phyloP scores from a whole-genome alignment of 169 alveolate genomes.

The Eimeria necatrix region DNA sequence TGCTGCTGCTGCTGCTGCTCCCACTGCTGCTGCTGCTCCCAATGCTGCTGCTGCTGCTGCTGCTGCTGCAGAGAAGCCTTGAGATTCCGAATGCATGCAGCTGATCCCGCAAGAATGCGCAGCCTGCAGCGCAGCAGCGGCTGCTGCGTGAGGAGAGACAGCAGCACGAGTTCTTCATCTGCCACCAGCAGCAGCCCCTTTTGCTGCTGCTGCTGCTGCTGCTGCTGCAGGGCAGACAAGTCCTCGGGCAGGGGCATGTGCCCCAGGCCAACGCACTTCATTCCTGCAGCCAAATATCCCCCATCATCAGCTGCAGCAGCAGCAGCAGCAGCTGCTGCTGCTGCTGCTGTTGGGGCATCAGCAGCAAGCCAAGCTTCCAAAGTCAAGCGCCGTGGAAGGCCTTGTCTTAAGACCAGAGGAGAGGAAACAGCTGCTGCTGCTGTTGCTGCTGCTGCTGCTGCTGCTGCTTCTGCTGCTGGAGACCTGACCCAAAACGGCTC shows the following conservation, averaged over 20 bases:
- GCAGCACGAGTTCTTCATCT: conserved; percentile 37
- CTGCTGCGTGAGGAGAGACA: conserved; percentile 38
- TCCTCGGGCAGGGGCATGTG: conserved; percentile 34
- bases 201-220: conserved; percentile 60
- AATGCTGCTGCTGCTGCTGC: conserved; percentile 40
- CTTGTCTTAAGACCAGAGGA: neutral
- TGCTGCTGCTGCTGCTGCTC: conserved; percentile 35
- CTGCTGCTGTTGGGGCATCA: neutral
- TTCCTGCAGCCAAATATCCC: neutral
- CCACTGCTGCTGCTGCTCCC: neutral
- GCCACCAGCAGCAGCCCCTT: neutral
- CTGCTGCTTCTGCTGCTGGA: conserved; percentile 14
- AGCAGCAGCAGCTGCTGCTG: neutral
- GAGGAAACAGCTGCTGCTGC: neutral
- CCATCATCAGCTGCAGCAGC: neutral
- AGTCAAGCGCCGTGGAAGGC: conserved; percentile 1
- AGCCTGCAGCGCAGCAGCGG: conserved; percentile 42
- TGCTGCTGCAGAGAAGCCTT: neutral
- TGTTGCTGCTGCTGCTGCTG: neutral
- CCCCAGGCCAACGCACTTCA: neutral
- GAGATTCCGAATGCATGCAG: neutral
- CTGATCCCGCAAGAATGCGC: neutral
- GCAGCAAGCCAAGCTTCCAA: conserved; percentile 1
- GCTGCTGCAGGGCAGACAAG: conserved; percentile 18
- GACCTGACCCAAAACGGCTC: neutral